A percentile compares a stretch with the other conserved stretches of the same genome.
Conservation (phyloP, 192 early-diverging fungal species). For the Dissophora ornata region DNA sequence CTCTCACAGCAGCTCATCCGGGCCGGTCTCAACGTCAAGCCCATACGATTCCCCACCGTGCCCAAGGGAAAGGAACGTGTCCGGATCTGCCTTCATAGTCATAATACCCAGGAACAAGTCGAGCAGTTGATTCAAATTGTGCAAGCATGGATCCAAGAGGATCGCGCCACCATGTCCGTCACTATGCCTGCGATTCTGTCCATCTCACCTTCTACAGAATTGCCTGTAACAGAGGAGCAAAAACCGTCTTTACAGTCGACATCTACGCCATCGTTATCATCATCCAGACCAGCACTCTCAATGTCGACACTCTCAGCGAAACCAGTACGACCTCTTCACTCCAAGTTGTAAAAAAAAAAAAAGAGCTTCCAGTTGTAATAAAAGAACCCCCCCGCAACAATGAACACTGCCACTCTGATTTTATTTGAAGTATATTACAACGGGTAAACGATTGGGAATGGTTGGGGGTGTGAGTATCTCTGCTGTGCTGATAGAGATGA, state of each 20-base stretch:
- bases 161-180: too few relatives aligned
- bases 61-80: slow-evolving; percentile 81
- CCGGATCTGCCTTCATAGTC: slow-evolving; percentile 85
- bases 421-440: too few relatives aligned
- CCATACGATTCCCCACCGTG: slow-evolving; percentile 85
- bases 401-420: too few relatives aligned
- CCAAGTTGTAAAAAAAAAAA: slow-evolving; percentile 38
- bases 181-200: too few relatives aligned
- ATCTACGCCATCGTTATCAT: slow-evolving; percentile 1
- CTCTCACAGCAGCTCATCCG: slow-evolving; percentile 53
- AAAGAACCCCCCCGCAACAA: too few relatives aligned
- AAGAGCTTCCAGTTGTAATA: background rate
- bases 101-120: slow-evolving; percentile 77
- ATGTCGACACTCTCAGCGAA: slow-evolving; percentile 16
- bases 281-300: slow-evolving; percentile 9
- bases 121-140: slow-evolving; percentile 38
- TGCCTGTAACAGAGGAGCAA: background rate
- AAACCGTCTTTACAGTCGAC: too few relatives aligned
- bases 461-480: too few relatives aligned
- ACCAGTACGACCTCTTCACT: background rate
- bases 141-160: slow-evolving; percentile 12
- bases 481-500: too few relatives aligned
- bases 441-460: too few relatives aligned
- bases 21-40: slow-evolving; percentile 74
- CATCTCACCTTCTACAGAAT: background rate